phyloP scores from a whole-genome alignment of 176 grass and related monocot genomes.

The Oryza meridionalis region DNA sequence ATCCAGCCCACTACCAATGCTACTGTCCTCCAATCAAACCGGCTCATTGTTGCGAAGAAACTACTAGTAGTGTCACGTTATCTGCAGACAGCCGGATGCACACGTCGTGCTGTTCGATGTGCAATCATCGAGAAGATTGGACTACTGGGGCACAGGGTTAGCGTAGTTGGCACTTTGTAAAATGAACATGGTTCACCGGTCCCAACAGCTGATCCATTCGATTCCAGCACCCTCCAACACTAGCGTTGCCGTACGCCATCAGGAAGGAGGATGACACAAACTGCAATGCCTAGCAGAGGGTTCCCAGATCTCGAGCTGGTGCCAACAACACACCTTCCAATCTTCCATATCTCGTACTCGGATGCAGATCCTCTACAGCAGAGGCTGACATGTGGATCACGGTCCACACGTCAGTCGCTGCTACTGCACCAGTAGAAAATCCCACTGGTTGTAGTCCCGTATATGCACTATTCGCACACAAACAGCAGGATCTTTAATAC shows the following conservation, averaged over 20 bases:
- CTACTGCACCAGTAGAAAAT: no score
- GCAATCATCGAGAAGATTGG: background rate
- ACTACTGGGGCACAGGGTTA: background rate
- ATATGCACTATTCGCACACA: no score
- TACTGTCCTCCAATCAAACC: background rate
- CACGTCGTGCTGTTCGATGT: background rate
- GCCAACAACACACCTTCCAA: background rate
- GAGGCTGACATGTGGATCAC: no score
- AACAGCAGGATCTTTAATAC: no score
- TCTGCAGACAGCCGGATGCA: background rate
- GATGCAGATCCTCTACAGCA: no score
- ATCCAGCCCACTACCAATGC: background rate
- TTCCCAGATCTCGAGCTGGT: background rate
- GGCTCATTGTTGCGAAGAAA: background rate
- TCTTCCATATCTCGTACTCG: no score
- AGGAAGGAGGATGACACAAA: background rate
- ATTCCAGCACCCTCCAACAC: background rate
- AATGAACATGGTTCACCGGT: background rate
- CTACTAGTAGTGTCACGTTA: background rate
- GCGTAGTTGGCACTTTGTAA: background rate
- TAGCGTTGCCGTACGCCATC: background rate
- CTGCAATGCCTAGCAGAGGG: background rate
- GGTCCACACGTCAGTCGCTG: no score
- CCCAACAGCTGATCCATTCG: background rate
- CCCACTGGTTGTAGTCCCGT: no score